Evolutionary conservation across 2,329 filamentous ascomycete species (phyloP), one percentile per base, ranked within the genome.

Genomic region (Pestalotiopsis fici): DNA sequence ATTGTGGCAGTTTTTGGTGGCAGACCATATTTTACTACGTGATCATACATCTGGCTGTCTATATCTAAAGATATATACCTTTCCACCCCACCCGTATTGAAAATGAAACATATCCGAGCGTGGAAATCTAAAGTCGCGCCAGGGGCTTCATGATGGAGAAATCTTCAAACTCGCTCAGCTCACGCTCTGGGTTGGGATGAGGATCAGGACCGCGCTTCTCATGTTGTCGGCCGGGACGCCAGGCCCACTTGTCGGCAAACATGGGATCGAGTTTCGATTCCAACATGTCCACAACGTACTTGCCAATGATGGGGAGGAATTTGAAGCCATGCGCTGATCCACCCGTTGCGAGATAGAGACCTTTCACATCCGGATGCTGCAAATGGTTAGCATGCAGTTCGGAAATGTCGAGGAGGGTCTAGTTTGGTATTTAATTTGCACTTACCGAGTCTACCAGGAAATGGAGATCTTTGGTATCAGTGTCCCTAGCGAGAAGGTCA

Each of bases 261-360:
- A 21, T 31, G 11, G 21, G 21, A 47, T 23, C n/a, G 3, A 63
- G 27, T 11, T 70, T 70, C 1, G 71, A 69, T 57, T 77, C 75
- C 1, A 78, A 68, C 43, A 77, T 76, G 65, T 74, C 72, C 11
- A 75, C 72, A 1, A 77, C 74, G 35, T 78, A 73, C 3, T 74
- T 72, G 15, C 75, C 75, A 1, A 77, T 71, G 9, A 78, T 72
- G 27, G 75, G 75, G 2, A 77, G 63, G 43, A 77, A 78, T 64
- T 77, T 77, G 71, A 76, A 77, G 21, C 76, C 75, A 27, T 77
- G 75, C 5, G 18, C 25, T 3, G 62, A 55, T 31, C 62, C 43
- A 7, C 43, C 62, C 15, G 35, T 25, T 2, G 60, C 60, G 21
- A 50, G 35, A 21, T 63, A 54, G n/a, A 63, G 35, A 15, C 27